A percentile compares a stretch with the other conserved stretches of the same genome.
phyloP scores from a whole-genome alignment of 1,139 yeast genomes.

The Pichia inconspicua region DNA sequence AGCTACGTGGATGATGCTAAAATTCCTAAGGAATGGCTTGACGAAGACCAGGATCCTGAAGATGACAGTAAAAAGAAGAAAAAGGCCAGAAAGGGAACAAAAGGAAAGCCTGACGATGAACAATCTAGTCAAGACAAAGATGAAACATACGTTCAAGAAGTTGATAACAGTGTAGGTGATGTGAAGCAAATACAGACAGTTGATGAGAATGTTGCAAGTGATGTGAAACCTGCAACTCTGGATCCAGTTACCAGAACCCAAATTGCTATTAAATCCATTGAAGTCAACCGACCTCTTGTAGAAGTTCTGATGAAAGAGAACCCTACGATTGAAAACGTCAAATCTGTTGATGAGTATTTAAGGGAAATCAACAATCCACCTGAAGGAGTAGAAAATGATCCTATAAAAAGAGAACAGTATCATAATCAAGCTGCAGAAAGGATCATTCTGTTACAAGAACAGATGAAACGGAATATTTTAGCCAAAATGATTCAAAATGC shows the following conservation, averaged over 20 bases:
- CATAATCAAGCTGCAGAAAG: slow-evolving; percentile 1
- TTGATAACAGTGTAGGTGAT: neutral
- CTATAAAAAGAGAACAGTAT: neutral
- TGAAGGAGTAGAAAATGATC: neutral
- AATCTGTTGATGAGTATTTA: neutral
- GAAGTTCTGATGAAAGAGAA: neutral
- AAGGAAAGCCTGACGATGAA: neutral
- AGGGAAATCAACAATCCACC: neutral
- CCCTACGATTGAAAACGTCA: neutral
- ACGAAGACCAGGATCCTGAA: slow-evolving; percentile 2
- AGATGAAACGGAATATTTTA: neutral
- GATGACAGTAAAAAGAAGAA: neutral
- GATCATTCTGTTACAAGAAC: neutral
- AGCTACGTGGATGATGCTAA: slow-evolving; percentile 8
- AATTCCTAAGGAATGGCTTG: slow-evolving; percentile 1
- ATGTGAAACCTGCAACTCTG: neutral
- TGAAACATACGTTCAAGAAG: neutral
- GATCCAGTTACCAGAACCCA: neutral
- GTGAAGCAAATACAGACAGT: too few species aligned
- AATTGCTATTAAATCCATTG: neutral
- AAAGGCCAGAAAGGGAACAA: neutral
- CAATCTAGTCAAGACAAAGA: neutral
- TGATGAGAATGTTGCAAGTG: neutral
- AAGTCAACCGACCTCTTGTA: neutral
- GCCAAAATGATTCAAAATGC: neutral